Percentiles rank a stretch among this genome's conserved stretches.
phyloP scores from a whole-genome alignment of 768 basidiomycete species.

The Termitomyces sp. region DNA sequence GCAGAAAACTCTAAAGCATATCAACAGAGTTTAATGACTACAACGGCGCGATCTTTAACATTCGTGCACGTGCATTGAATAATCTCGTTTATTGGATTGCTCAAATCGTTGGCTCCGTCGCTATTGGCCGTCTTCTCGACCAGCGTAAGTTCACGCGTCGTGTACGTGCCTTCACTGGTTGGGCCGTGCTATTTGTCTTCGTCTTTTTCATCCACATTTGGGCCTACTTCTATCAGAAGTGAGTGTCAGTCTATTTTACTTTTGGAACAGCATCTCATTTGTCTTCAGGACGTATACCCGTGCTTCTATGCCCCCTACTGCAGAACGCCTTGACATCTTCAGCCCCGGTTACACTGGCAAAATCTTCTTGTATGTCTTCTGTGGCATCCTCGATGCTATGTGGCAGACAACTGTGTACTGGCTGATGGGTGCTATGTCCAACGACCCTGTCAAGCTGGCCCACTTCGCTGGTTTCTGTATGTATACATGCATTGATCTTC shows the following conservation, averaged over 20 bases:
- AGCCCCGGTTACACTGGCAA: conserved; percentile 53
- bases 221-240: conserved; percentile 78
- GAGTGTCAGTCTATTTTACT: conserved; percentile 14
- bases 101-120: conserved; percentile 72
- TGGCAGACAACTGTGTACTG: conserved; percentile 85
- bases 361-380: conserved; percentile 66
- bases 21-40: conserved; percentile 71
- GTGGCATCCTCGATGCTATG: conserved; percentile 74
- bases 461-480: conserved; percentile 80
- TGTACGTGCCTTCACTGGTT: conserved; percentile 67
- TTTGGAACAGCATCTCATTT: not conserved
- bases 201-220: conserved; percentile 71
- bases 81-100: conserved; percentile 77
- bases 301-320: conserved; percentile 32
- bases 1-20: not conserved
- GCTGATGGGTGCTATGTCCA: conserved; percentile 86
- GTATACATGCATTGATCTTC: conserved; percentile 48
- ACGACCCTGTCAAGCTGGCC: conserved; percentile 76
- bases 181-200: conserved; percentile 57
- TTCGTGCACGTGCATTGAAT: conserved; percentile 74
- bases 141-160: conserved; percentile 52
- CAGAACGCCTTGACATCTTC: conserved; percentile 55
- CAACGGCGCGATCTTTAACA: conserved; percentile 76
- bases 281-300: conserved; percentile 56
- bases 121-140: conserved; percentile 70